These are phyloP conservation scores for Angomonas ambiguus DNA, from an alignment of 208 protist species.

Conservation along the genomic window DNA sequence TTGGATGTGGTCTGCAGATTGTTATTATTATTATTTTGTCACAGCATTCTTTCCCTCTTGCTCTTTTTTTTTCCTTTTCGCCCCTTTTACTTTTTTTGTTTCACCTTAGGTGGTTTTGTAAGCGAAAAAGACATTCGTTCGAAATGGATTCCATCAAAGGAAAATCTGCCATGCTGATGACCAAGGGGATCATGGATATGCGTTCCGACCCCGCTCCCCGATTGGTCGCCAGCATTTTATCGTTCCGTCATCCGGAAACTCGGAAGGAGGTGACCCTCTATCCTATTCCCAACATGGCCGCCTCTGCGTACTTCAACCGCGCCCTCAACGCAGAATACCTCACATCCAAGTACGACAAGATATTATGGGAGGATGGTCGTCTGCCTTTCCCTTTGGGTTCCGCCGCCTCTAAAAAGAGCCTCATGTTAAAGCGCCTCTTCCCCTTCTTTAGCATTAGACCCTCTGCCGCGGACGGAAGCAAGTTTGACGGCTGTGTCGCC, in stretches of 20 bases:
- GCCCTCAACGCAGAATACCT: constrained; percentile 38
- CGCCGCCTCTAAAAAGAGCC: constrained; percentile 27
- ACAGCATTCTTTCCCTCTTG: neutral
- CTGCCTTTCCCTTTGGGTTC: constrained; percentile 64
- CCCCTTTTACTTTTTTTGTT: neutral
- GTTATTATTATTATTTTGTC: no score
- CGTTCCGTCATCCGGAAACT: constrained; percentile 58
- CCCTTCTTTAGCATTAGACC: constrained; percentile 68
- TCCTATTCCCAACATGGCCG: constrained; percentile 70
- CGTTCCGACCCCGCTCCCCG: constrained; percentile 54
- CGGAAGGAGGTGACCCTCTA: constrained; percentile 76
- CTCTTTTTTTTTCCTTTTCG: constrained; percentile 5
- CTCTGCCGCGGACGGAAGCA: constrained; percentile 42
- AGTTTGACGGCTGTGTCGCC: constrained; percentile 71
- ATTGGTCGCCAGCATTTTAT: constrained; percentile 61
- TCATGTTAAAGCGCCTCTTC: constrained; percentile 38
- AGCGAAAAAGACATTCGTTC: neutral
- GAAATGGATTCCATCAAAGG: constrained; percentile 52
- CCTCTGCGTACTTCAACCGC: constrained; percentile 58
- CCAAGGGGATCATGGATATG: constrained; percentile 80
- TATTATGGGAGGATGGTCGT: constrained; percentile 82
- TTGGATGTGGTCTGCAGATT: no score
- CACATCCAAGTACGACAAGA: constrained; percentile 41
- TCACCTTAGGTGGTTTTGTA: constrained; percentile 6
- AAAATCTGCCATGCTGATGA: constrained; percentile 74